Conservation (phyloP, 225 moss, liverwort and hornwort species). For the Marchantia polymorpha region DNA sequence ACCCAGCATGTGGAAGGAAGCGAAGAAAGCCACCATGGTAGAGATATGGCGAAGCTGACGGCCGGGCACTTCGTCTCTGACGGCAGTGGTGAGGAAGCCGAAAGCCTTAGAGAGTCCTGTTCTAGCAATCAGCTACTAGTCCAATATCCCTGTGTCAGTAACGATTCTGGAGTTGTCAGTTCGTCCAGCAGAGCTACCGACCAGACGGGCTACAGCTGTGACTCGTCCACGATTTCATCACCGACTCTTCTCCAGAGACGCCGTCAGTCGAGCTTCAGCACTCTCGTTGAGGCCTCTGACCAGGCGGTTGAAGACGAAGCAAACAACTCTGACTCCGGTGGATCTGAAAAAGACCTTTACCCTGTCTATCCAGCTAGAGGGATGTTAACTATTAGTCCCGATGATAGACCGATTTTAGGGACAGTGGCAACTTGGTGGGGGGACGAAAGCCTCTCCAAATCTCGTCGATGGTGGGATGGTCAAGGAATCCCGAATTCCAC, state of each 20-base stretch:
- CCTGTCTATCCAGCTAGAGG: slow-evolving; percentile 15
- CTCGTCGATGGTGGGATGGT: slow-evolving; percentile 72
- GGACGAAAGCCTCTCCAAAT: slow-evolving; percentile 42
- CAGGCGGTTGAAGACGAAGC: background rate
- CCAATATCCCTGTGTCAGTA: slow-evolving; percentile 21
- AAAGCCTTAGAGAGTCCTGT: slow-evolving; percentile 20
- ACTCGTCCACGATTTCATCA: slow-evolving; percentile 12
- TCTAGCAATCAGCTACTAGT: slow-evolving; percentile 17
- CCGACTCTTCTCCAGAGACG: slow-evolving; percentile 19
- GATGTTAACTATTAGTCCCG: slow-evolving; percentile 44
- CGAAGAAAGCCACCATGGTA: background rate
- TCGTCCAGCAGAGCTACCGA: slow-evolving; percentile 31
- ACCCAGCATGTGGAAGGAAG: background rate
- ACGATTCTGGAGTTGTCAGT: slow-evolving; percentile 24
- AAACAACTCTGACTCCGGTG: slow-evolving; percentile 9
- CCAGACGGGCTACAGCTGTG: slow-evolving; percentile 29
- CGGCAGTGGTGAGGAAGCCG: slow-evolving; percentile 16
- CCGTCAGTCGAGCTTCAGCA: background rate
- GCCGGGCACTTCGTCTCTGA: background rate
- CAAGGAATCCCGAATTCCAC: slow-evolving; percentile 66
- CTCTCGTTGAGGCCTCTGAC: background rate
- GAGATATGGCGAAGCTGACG: background rate
- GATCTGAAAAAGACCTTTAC: background rate
- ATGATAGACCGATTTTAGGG: slow-evolving; percentile 62
- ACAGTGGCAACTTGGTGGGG: slow-evolving; percentile 64